Evolutionary conservation across 495 filamentous ascomycete genomes (phyloP).

Genomic region (Hyaloscypha bicolor): DNA sequence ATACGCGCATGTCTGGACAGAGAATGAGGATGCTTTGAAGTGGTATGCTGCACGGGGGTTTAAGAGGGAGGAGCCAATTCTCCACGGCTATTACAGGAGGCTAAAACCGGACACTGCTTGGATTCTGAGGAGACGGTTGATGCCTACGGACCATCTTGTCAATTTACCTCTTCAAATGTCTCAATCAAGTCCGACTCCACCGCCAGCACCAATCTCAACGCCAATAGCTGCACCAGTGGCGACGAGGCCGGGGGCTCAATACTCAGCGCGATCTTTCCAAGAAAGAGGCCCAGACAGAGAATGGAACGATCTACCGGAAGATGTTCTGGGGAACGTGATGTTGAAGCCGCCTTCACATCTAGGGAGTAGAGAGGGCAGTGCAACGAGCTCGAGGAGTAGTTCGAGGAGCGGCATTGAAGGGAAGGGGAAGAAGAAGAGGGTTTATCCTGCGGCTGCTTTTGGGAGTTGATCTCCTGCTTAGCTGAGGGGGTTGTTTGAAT

Average conservation of each 20-base stretch:
- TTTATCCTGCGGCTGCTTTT: conserved; percentile 56
- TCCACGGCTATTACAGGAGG: conserved; percentile 82
- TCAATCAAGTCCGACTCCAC: neutral
- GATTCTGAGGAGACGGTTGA: conserved; percentile 56
- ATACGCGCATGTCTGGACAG: conserved; percentile 94
- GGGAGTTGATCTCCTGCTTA: neutral
- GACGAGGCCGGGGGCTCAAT: neutral
- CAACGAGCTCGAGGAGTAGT: conserved; percentile 43
- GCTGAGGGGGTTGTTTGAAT: neutral
- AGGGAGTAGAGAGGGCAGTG: conserved; percentile 22
- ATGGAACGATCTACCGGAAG: conserved; percentile 58
- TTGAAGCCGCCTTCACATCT: conserved; percentile 20
- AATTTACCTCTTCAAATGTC: neutral
- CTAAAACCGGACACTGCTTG: conserved; percentile 79
- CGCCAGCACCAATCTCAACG: neutral
- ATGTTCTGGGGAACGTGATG: conserved; percentile 38
- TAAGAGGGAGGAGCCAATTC: conserved; percentile 47
- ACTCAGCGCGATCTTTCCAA: conserved; percentile 46
- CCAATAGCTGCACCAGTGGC: neutral
- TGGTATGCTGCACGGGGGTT: conserved; percentile 93
- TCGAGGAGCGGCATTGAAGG: conserved; percentile 49
- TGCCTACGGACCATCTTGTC: conserved; percentile 24
- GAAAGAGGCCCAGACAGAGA: conserved; percentile 53
- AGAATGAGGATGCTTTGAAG: conserved; percentile 79
- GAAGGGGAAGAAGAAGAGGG: conserved; percentile 51